Conservation (phyloP, 352 stramenopile species). For the Globisporangium orthogonon region DNA sequence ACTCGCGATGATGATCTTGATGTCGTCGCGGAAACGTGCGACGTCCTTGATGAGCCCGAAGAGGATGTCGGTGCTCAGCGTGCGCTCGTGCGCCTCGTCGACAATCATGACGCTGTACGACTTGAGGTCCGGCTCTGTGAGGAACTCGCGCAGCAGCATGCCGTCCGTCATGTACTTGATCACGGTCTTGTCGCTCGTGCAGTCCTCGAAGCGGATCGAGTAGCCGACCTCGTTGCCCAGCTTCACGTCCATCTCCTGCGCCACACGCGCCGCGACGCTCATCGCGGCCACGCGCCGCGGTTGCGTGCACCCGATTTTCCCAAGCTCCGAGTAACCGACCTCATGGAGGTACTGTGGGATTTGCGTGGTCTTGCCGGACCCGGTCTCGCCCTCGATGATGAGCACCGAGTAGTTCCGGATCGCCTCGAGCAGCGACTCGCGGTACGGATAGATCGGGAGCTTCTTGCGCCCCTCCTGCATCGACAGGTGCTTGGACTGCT, state of each 20-base stretch:
- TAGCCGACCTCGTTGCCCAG: constrained; percentile 98
- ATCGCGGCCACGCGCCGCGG: constrained; percentile 97
- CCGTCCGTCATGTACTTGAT: constrained; percentile 99
- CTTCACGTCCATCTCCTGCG: constrained; percentile 97
- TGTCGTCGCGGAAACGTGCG: constrained; percentile 92
- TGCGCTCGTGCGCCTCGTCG: constrained; percentile 99
- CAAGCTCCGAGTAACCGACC: constrained; percentile 96
- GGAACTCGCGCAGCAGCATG: constrained; percentile 98
- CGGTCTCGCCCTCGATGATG: constrained; percentile 90
- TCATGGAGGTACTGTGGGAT: constrained; percentile 98
- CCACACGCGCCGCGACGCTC: constrained; percentile 98
- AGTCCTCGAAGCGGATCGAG: constrained; percentile 99
- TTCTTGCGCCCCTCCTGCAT: constrained; percentile 94
- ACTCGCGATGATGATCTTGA: constrained; percentile 97
- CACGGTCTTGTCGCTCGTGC: constrained; percentile 95
- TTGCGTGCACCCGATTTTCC: constrained; percentile 94
- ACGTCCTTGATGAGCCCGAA: constrained; percentile 99
- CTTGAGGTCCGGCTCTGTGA: constrained; percentile 96
- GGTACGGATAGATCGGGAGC: constrained; percentile 97
- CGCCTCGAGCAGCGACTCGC: constrained; percentile 96
- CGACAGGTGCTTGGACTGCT: constrained; percentile 86
- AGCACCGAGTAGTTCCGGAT: constrained; percentile 92
- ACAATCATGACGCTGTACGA: constrained; percentile 98
- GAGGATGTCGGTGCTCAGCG: constrained; percentile 97
- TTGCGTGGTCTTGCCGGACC: constrained; percentile 98